Base-by-base conservation (phyloP, 2,329 filamentous ascomycete species). In the Falciphora oryzae region DNA sequence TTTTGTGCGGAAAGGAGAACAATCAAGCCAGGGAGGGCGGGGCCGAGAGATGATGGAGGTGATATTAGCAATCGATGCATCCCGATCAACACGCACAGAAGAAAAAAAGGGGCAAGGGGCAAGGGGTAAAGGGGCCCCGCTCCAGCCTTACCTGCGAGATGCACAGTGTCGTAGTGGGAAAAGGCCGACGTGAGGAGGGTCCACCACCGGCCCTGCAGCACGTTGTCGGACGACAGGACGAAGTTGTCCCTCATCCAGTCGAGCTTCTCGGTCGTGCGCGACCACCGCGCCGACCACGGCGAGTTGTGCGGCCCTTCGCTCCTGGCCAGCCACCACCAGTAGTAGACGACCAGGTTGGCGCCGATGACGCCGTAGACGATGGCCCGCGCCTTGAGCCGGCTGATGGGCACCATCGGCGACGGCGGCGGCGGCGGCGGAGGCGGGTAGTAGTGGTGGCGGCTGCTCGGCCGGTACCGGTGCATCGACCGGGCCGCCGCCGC, bases 141-240 rank as follows among this genome's bases (percentile, higher is more conserved):
- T 44, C 18, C 16, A 53, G 22, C 18, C 59, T 32, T 44, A 65
- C 69, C 59, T 56, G 59, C 22, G 28, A 72, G 65, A 65, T 72
- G 70, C 4, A 28, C 4, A 0, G 66, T 11, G 62, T 65, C 60
- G 18, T n/a, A 3, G 63, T 72, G 70, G 65, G 69, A 71, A 62
- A 70, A 64, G 32, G 69, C 67, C 27, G 64, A 62, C 13, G 70
- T 69, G 53, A 72, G 29, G 27, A 70, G 22, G 16, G 70, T 72
- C 65, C 68, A 67, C 66, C 67, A 71, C 57, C 70, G 70, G 65
- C 70, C 69, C 31, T 70, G 65, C 35, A 57, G 61, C 16, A 71
- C 4, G 59, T 70, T 72, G 22, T 58, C 60, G 7, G 56, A 63
- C 31, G 63, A 68, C 44, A 72, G 63, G 25, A 68, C 68, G 65